Evolutionary conservation across 768 basidiomycete genomes (phyloP), one percentile per base, ranked within the genome.

Genomic region (Mrakia frigida): DNA sequence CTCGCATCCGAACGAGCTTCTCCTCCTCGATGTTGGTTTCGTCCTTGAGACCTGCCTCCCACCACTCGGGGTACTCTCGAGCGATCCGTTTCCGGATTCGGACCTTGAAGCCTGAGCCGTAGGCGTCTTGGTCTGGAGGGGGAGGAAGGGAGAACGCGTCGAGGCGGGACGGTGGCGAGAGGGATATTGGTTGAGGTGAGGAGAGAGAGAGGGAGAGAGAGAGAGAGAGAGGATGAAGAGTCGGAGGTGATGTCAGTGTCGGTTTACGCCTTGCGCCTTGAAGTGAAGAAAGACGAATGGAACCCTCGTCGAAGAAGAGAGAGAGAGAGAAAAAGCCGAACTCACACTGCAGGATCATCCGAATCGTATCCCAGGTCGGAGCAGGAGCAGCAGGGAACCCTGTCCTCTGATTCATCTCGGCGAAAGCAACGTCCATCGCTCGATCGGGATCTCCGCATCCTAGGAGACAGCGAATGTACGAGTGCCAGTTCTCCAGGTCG

Each of bases 401-500:
- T 18, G 69, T 52, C 53, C 63, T 37, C 43, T 67, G 70, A 7
- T n/a, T 23, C 75, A 77, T 77, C 43, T 72, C 70, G 75, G 43
- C 39, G 28, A 70, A 43, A 25, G 56, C n/a, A n/a, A 60, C 33
- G 18, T 37, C 25, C 43, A 73, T 37, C 2, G 70, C 69, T 18
- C 28, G 43, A 6, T 72, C 33, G 0, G 60, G 70, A 56, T 53
- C 56, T 41, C 75, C 75, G 23, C 53, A 37, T 7, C 75, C 70
- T 18, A 77, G 63, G 35, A 70, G 70, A 31, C 37, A 52, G 23
- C 59, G 53, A 33, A 77, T 21, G 70, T 71, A 61, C 31, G 75
- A 41, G 52, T 77, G 75, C 70, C 71, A 77, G 61, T 77, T 77
- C 31, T 70, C 41, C n/a, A 77, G 46, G 13, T 70, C 61, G 37